Conservation (phyloP, 768 basidiomycete species). For the Rhodotorula kratochvilovae region DNA sequence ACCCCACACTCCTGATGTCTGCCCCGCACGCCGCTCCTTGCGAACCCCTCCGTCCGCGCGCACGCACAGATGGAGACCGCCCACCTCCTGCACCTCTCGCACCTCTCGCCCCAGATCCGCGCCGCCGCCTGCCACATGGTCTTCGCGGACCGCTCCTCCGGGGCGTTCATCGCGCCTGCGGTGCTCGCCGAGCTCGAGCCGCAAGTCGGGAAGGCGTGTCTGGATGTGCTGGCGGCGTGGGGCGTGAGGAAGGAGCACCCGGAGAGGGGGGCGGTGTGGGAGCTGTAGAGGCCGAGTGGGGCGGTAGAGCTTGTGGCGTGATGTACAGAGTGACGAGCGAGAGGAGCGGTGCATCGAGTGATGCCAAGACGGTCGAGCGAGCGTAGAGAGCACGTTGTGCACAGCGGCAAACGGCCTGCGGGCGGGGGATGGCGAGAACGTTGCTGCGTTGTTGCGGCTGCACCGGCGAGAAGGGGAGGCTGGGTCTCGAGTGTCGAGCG, state of each 20-base stretch:
- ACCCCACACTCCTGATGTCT: background rate
- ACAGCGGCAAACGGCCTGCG: no score
- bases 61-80: constrained; percentile 74
- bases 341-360: no score
- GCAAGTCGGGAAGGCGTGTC: constrained; percentile 52
- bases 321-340: no score
- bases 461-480: no score
- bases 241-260: constrained; percentile 23
- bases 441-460: no score
- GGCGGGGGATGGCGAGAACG: no score
- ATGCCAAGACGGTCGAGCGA: no score
- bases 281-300: background rate
- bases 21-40: background rate
- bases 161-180: constrained; percentile 68
- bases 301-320: no score
- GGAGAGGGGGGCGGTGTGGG: background rate
- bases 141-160: constrained; percentile 63
- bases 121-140: constrained; percentile 79
- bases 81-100: constrained; percentile 74
- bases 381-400: no score
- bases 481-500: no score
- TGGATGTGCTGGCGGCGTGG: constrained; percentile 38
- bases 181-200: constrained; percentile 59
- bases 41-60: no score
- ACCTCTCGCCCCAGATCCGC: constrained; percentile 54